Conservation (phyloP, 1,139 yeast genomes). For the Geotrichum fermentans region DNA sequence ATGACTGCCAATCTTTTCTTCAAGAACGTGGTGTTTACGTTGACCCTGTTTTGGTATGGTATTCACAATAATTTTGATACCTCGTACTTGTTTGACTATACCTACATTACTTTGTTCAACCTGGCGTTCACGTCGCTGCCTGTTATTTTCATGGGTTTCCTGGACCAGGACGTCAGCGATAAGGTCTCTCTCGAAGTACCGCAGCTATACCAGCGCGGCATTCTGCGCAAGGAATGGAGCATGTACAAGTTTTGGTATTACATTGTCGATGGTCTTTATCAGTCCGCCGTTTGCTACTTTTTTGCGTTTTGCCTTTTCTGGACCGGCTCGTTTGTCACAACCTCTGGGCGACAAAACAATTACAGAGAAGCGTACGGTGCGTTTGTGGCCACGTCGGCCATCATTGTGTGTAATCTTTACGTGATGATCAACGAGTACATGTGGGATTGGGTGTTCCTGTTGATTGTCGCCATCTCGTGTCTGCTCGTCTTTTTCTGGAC, state of each 20-base stretch:
- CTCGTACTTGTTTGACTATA: constrained; percentile 83
- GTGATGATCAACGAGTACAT: constrained; percentile 77
- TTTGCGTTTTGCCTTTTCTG: constrained; percentile 74
- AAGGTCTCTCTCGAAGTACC: constrained; percentile 83
- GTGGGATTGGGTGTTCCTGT: constrained; percentile 86
- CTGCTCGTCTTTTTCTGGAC: constrained; percentile 79
- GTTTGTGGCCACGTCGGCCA: constrained; percentile 71
- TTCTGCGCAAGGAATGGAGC: constrained; percentile 75
- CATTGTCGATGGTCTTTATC: constrained; percentile 83
- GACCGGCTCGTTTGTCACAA: constrained; percentile 52
- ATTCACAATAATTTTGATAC: constrained; percentile 83
- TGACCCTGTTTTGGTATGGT: constrained; percentile 92
- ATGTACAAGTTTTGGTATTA: constrained; percentile 75
- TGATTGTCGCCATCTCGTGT: constrained; percentile 60
- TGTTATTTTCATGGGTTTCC: constrained; percentile 79
- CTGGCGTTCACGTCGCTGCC: constrained; percentile 94
- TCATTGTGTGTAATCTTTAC: constrained; percentile 73
- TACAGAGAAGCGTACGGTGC: constrained; percentile 87
- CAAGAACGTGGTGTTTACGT: constrained; percentile 83
- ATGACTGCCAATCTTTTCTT: constrained; percentile 93
- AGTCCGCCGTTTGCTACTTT: constrained; percentile 77
- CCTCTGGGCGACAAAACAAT: constrained; percentile 62
- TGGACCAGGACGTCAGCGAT: constrained; percentile 90
- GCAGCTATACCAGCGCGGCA: constrained; percentile 80
- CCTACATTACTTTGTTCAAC: constrained; percentile 86